Evolutionary conservation across 1,284 basidiomycete genomes (phyloP).

Genomic region (Papiliotrema flavescens): DNA sequence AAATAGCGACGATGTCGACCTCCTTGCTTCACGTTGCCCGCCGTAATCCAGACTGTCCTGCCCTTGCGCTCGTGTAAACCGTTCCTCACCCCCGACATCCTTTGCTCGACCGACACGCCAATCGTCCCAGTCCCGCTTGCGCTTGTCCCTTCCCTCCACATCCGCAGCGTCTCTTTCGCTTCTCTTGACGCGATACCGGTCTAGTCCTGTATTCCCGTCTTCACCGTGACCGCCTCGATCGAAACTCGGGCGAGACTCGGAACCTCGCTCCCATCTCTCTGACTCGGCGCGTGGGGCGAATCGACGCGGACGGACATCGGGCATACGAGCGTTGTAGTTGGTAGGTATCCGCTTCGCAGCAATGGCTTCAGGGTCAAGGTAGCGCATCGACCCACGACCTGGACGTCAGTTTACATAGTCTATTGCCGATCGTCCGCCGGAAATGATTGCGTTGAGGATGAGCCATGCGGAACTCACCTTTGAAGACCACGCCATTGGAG

Average conservation of each 20-base stretch:
- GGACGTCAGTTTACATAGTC: not conserved
- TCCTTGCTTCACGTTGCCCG: constrained; percentile 6
- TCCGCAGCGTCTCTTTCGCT: constrained; percentile 9
- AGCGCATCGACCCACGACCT: constrained; percentile 49
- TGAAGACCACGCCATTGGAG: constrained; percentile 42
- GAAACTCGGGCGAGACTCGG: constrained; percentile 16
- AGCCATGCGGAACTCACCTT: constrained; percentile 30
- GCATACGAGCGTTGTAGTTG: constrained; percentile 29
- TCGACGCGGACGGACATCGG: constrained; percentile 18
- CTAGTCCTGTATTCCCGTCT: constrained; percentile 11
- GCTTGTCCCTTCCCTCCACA: constrained; percentile 3
- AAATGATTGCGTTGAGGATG: not conserved
- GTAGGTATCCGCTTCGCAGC: constrained; percentile 11
- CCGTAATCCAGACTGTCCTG: not conserved
- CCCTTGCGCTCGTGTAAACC: not conserved
- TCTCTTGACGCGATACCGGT: constrained; percentile 27
- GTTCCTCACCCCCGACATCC: not conserved
- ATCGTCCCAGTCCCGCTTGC: constrained; percentile 11
- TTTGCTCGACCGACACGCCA: constrained; percentile 7
- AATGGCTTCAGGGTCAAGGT: constrained; percentile 44
- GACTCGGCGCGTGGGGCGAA: constrained; percentile 6
- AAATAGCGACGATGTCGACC: constrained; percentile 7
- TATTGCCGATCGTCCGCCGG: not conserved
- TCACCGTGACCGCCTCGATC: not conserved
- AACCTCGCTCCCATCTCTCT: constrained; percentile 20